A percentile compares a stretch with the other conserved stretches of the same genome.
These are phyloP conservation scores for Cladosporium sp. DNA, from an alignment of 2,329 filamentous ascomycete genomes.

Conservation along the genomic window DNA sequence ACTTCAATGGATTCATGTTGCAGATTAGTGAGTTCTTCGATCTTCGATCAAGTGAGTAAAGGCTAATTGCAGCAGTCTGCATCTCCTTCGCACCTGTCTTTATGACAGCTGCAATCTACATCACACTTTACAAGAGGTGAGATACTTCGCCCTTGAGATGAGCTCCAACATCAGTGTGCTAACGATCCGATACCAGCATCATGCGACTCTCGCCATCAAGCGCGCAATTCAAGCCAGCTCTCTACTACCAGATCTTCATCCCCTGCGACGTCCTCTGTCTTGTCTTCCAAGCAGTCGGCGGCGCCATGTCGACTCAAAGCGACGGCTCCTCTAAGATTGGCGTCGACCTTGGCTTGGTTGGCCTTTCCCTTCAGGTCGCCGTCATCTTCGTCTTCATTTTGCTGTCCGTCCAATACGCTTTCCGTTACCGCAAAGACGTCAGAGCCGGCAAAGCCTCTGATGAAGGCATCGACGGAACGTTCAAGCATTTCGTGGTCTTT, in stretches of 20 bases:
- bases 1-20: constrained; percentile 40
- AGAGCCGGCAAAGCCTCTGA: neutral
- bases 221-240: constrained; percentile 18
- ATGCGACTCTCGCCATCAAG: constrained; percentile 15
- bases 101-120: constrained; percentile 60
- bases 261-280: constrained; percentile 60
- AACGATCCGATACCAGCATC: constrained; percentile 10
- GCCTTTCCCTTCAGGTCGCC: constrained; percentile 58
- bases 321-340: constrained; percentile 36
- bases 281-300: constrained; percentile 57
- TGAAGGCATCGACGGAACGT: constrained; percentile 29
- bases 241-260: constrained; percentile 47
- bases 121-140: constrained; percentile 47
- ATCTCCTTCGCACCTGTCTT: constrained; percentile 64
- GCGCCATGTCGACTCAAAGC: constrained; percentile 34
- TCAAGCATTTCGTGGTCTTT: constrained; percentile 51
- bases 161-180: neutral
- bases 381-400: constrained; percentile 54
- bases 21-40: constrained; percentile 22
- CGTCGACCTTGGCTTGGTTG: constrained; percentile 63
- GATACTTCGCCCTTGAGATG: constrained; percentile 17
- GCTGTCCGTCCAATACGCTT: constrained; percentile 1
- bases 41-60: neutral
- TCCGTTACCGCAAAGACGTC: neutral
- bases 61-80: constrained; percentile 49